Evolutionary conservation across 2,329 filamentous ascomycete species (phyloP).

Genomic region (Xylariomycetidae sp.): DNA sequence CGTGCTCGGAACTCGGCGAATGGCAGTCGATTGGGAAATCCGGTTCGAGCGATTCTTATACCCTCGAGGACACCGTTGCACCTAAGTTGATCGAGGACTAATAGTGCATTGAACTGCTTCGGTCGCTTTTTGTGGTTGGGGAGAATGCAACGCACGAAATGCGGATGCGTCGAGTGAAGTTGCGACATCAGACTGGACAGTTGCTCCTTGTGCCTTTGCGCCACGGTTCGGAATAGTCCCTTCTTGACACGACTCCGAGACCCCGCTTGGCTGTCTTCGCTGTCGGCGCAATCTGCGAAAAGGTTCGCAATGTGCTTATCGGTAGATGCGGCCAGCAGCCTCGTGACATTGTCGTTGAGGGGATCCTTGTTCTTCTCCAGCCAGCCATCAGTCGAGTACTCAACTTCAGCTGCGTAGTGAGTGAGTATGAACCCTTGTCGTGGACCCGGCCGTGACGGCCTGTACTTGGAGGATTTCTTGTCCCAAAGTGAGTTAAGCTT

Average conservation of each 20-base stretch:
- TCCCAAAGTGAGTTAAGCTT: constrained; percentile 98
- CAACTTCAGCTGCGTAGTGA: constrained; percentile 95
- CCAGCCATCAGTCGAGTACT: constrained; percentile 93
- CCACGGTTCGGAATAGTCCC: constrained; percentile 92
- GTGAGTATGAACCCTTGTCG: constrained; percentile 87
- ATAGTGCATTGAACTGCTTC: constrained; percentile 82
- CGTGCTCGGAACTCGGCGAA: constrained; percentile 93
- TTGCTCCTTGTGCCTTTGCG: constrained; percentile 95
- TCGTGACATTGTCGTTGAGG: constrained; percentile 92
- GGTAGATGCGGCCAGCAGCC: constrained; percentile 73
- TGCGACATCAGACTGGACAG: constrained; percentile 94
- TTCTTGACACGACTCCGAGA: constrained; percentile 84
- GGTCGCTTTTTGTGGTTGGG: constrained; percentile 97
- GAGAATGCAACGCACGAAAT: constrained; percentile 95
- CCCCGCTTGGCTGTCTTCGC: constrained; percentile 65
- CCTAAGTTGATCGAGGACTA: constrained; percentile 95
- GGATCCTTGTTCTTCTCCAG: constrained; percentile 99
- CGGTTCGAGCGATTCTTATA: constrained; percentile 92
- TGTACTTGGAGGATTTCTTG: constrained; percentile 90
- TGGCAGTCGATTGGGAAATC: constrained; percentile 87
- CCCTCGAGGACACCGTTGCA: constrained; percentile 99
- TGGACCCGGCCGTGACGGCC: constrained; percentile 68
- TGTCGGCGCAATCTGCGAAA: constrained; percentile 82
- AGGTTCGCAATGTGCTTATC: constrained; percentile 78
- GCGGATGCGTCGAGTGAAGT: constrained; percentile 91